These are phyloP conservation scores for Malassezia globosa DNA, from an alignment of 1,284 basidiomycete species.

Conservation along the genomic window DNA sequence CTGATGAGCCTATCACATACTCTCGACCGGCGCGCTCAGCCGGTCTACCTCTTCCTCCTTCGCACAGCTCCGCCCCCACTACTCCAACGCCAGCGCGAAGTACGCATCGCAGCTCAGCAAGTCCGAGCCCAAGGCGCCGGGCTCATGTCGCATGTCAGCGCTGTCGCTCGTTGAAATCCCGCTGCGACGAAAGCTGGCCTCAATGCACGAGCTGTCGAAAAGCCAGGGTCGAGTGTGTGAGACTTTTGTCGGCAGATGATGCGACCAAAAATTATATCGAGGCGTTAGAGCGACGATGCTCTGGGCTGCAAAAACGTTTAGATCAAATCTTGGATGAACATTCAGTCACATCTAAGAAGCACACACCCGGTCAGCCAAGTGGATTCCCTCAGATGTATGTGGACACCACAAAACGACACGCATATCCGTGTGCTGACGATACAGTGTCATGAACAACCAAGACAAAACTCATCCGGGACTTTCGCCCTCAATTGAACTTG, in stretches of 20 bases:
- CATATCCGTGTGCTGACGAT: too few relatives aligned
- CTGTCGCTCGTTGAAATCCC: slow-evolving; percentile 6
- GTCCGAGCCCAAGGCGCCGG: slow-evolving; percentile 2
- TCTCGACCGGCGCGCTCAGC: not conserved
- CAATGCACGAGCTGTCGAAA: slow-evolving; percentile 5
- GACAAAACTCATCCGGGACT: too few relatives aligned
- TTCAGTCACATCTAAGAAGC: too few relatives aligned
- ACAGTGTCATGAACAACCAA: too few relatives aligned
- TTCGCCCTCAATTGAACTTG: too few relatives aligned
- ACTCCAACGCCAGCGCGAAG: not conserved
- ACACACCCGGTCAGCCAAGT: too few relatives aligned
- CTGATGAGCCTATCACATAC: not conserved
- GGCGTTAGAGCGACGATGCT: slow-evolving; percentile 8
- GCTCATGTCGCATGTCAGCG: slow-evolving; percentile 5
- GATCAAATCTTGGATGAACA: too few relatives aligned
- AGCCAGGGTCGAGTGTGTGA: slow-evolving; percentile 7
- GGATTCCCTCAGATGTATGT: too few relatives aligned
- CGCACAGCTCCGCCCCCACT: not conserved
- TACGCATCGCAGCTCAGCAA: not conserved
- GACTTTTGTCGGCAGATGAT: not conserved
- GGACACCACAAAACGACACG: too few relatives aligned
- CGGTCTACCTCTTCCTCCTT: not conserved
- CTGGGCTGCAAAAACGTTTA: slow-evolving; percentile 1
- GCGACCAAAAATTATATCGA: slow-evolving; percentile 7
- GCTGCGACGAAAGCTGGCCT: slow-evolving; percentile 14